phyloP scores from a whole-genome alignment of 1,284 basidiomycete species.

The Trichosporon asahii region DNA sequence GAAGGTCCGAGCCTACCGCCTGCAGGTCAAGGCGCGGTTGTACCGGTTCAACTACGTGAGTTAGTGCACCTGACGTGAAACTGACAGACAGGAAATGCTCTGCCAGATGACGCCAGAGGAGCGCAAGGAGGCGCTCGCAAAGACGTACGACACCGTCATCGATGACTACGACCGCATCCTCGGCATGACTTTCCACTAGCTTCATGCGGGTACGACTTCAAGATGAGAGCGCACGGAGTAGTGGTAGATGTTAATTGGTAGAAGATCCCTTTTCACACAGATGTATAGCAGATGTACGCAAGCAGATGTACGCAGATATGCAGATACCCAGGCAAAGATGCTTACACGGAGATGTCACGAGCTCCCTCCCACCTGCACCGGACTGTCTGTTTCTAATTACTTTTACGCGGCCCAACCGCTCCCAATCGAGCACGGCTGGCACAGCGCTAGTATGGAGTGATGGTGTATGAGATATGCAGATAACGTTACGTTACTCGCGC shows the following conservation, averaged over 20 bases:
- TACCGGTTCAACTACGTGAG: constrained; percentile 91
- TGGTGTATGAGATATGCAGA: not conserved
- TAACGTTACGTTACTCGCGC: not conserved
- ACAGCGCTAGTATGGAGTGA: not conserved
- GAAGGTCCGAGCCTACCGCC: constrained; percentile 64
- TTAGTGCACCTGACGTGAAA: not conserved
- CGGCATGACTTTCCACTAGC: constrained; percentile 51
- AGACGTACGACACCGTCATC: constrained; percentile 83
- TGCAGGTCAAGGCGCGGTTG: constrained; percentile 85
- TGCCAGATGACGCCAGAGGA: constrained; percentile 81
- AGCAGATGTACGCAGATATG: constrained; percentile 2
- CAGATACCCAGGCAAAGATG: not conserved
- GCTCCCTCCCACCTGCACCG: not conserved
- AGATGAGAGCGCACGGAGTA: not conserved
- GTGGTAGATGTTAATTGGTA: not conserved
- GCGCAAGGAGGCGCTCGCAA: constrained; percentile 80
- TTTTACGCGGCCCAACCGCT: not conserved
- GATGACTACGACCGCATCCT: constrained; percentile 84
- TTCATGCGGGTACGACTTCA: not conserved
- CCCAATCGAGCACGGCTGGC: not conserved
- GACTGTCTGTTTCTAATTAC: not conserved
- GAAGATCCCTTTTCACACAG: not conserved
- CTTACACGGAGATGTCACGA: not conserved
- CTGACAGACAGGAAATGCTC: constrained; percentile 67
- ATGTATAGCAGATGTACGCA: constrained; percentile 7